These are phyloP conservation scores for Xanthoconium separans DNA, from an alignment of 1,284 basidiomycete species.

Conservation along the genomic window DNA sequence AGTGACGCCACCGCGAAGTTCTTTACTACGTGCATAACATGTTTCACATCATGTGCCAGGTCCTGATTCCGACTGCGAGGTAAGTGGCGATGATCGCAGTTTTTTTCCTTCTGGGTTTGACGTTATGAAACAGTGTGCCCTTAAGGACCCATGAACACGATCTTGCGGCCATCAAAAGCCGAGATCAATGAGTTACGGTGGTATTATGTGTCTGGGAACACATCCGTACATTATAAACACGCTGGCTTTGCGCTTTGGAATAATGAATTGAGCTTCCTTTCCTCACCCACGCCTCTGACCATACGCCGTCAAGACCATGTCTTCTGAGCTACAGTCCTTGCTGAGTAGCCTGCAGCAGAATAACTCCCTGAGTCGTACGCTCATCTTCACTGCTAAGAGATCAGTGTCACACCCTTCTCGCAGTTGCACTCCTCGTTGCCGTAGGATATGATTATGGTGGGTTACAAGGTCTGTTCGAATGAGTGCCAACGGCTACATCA, in stretches of 20 bases:
- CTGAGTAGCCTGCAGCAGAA: neutral
- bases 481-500: no score
- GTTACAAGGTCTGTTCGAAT: neutral
- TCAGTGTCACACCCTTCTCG: neutral
- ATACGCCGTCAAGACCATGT: neutral
- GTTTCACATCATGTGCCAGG: no score
- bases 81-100: neutral
- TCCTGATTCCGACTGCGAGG: no score
- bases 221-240: neutral
- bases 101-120: no score
- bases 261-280: neutral
- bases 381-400: neutral
- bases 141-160: neutral
- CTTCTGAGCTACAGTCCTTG: neutral
- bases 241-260: neutral
- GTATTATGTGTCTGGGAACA: neutral
- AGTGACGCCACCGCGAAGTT: no score
- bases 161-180: neutral
- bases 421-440: slow-evolving; percentile 1
- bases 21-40: no score
- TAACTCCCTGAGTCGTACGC: neutral
- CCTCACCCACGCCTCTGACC: neutral
- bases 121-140: neutral
- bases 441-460: slow-evolving; percentile 9
- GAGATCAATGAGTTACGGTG: neutral